Evolutionary conservation across 2,329 filamentous ascomycete genomes (phyloP).

Genomic region (Monosporascus cannonballus): DNA sequence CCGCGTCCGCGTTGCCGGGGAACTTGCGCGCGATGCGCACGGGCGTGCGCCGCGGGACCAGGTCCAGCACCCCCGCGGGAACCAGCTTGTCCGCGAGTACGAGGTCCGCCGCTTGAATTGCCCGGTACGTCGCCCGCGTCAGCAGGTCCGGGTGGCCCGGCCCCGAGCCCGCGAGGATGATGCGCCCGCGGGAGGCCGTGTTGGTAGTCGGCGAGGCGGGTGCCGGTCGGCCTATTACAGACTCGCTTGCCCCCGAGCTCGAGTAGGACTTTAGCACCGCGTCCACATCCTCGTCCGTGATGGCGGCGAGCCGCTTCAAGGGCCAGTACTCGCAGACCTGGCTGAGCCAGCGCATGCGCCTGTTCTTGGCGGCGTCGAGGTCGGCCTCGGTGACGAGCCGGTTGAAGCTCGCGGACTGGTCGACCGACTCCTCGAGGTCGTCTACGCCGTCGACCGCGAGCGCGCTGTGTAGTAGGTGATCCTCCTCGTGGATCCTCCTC

Average conservation of each 20-base stretch:
- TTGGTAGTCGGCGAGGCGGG: neutral
- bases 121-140: conserved; percentile 73
- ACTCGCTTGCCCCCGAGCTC: conserved; percentile 9
- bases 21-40: conserved; percentile 96
- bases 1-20: conserved; percentile 89
- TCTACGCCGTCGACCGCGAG: conserved; percentile 29
- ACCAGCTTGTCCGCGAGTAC: conserved; percentile 83
- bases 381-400: conserved; percentile 70
- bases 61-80: conserved; percentile 75
- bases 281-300: conserved; percentile 75
- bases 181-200: conserved; percentile 47
- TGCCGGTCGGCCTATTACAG: conserved; percentile 11
- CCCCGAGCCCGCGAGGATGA: conserved; percentile 86
- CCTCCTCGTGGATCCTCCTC: conserved; percentile 66
- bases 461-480: conserved; percentile 38
- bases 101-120: conserved; percentile 69
- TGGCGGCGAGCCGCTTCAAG: conserved; percentile 69
- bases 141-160: conserved; percentile 90
- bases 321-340: conserved; percentile 99
- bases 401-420: conserved; percentile 81
- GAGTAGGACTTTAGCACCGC: conserved; percentile 69
- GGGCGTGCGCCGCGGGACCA: conserved; percentile 83
- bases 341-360: conserved; percentile 85
- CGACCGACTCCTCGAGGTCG: conserved; percentile 53
- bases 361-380: conserved; percentile 64